Base-by-base conservation (phyloP, 2,329 filamentous ascomycete genomes). In the Fusarium sp. region DNA sequence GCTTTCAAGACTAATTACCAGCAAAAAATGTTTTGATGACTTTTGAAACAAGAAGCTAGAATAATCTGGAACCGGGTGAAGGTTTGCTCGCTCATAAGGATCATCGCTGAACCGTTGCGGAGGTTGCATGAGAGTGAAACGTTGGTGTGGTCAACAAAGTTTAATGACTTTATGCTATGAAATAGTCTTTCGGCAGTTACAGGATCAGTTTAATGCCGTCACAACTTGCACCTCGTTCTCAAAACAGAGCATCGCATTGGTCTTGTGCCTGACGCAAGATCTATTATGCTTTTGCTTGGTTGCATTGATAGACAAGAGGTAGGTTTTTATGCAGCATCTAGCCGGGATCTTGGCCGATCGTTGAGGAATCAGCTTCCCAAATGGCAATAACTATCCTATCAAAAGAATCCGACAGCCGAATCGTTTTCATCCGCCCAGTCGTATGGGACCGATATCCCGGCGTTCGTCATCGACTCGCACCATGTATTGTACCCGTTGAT, bases 401-500 rank as follows among this genome's bases (percentile, higher is more conserved):
- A 68, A 31, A 71, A 71, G 42, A 68, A 71, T 7, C 62, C 61
- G 24, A 71, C 24, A 24, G 56, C 56, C 26, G 62, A 51, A 24
- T 71, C 62, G 33, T 71, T 63, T 6, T 71, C 62, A 8, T 71
- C 68, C 28, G 68, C 54, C 72, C 72, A 74, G 28, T 74, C 68
- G 24, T 74, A 74, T 0, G 72, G 65, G 6, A 67, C 50, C 13
- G 53, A 64, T 20, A 56, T 63, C 2, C 60, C 67, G 1, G 72
- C 57, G 8, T 70, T 70, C 14, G 54, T 66, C 72, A 74, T 74
- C 14, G 67, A 61, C 47, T 72, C 60, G 7, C 72, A 74, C 72
- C 72, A 74, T 0, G 68, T 65, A 31, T 74, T 68, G 14, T 74
- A 74, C 6, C 61, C 72, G 7, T 54, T 72, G 24, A 74, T 69